Evolutionary conservation across 2,329 filamentous ascomycete species (phyloP).

Genomic region (Aspergillus quadricinctus): DNA sequence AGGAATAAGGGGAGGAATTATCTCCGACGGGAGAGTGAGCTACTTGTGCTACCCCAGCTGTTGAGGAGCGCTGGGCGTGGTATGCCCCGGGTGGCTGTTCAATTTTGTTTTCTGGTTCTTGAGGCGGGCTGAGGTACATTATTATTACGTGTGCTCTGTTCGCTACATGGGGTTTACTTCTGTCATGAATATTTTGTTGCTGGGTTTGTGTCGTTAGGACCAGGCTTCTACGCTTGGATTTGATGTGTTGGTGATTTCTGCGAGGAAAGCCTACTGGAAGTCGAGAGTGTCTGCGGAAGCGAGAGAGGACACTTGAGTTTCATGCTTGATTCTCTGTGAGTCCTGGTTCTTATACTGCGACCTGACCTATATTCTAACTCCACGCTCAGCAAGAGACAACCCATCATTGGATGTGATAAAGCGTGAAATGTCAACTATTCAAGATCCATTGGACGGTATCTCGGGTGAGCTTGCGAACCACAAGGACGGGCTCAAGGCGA

Average conservation of each 20-base stretch:
- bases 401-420: not conserved
- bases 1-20: not conserved
- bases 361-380: too few species aligned
- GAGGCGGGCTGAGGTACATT: not conserved
- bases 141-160: not conserved
- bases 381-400: not conserved
- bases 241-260: not conserved
- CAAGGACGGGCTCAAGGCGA: slow-evolving; percentile 18
- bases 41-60: not conserved
- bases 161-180: not conserved
- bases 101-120: not conserved
- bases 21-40: not conserved
- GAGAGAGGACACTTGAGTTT: too few species aligned
- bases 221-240: not conserved
- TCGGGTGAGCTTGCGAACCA: slow-evolving; percentile 24
- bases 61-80: not conserved
- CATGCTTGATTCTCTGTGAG: not conserved
- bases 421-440: slow-evolving; percentile 3
- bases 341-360: not conserved
- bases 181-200: not conserved
- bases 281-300: not conserved
- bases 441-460: slow-evolving; percentile 27
- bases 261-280: not conserved
- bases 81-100: not conserved
- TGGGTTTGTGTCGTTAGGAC: not conserved